These are phyloP conservation scores for Starmerella kuoi DNA, from an alignment of 805 yeast genomes.

Conservation along the genomic window DNA sequence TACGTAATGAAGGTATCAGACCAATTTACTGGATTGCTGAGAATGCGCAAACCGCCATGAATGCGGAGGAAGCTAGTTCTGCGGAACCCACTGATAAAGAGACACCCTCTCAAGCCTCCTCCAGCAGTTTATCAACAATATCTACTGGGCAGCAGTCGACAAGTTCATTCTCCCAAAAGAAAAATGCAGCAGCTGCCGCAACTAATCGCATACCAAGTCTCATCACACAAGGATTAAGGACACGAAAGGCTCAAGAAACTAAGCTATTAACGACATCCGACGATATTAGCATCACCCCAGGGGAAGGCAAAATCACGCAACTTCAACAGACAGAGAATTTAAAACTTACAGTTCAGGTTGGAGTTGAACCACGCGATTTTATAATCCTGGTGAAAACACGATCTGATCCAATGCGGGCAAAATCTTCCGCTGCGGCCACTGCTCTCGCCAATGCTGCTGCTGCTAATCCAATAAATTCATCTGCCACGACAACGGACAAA, in stretches of 20 bases:
- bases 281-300: constrained; percentile 9
- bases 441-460: not conserved
- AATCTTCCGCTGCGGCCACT: not conserved
- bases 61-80: not conserved
- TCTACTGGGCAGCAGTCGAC: not conserved
- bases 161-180: not conserved
- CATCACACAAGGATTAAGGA: not conserved
- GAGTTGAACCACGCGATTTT: constrained; percentile 13
- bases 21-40: constrained; percentile 12
- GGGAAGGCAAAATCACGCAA: constrained; percentile 8
- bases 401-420: not conserved
- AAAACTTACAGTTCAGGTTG: constrained; percentile 5
- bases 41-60: constrained; percentile 9
- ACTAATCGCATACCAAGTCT: not conserved
- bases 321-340: constrained; percentile 6
- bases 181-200: not conserved
- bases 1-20: constrained; percentile 15
- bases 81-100: not conserved
- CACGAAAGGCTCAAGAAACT: not conserved
- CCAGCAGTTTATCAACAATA: not conserved
- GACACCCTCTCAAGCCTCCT: not conserved
- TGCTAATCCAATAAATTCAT: not conserved
- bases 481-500: not conserved
- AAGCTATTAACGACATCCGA: not conserved
- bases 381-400: constrained; percentile 12